These are phyloP conservation scores for Cylindrotheca closterium DNA, from an alignment of 108 stramenopile species.

Conservation along the genomic window DNA sequence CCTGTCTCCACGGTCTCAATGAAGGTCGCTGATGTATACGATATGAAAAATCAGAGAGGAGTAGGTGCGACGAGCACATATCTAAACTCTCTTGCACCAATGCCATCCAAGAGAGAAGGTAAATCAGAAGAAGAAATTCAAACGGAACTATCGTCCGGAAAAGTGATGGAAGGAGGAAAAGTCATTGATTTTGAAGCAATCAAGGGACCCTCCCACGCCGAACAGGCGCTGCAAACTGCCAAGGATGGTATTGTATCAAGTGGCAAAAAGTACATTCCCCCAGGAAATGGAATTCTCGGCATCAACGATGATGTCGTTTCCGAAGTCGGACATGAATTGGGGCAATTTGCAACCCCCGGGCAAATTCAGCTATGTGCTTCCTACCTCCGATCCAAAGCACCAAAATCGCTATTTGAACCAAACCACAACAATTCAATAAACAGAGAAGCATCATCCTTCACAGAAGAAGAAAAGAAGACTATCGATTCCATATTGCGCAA, in stretches of 20 bases:
- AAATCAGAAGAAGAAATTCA: constrained; percentile 50
- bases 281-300: constrained; percentile 60
- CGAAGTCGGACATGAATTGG: constrained; percentile 83
- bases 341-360: constrained; percentile 51
- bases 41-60: too few relatives aligned
- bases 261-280: constrained; percentile 4
- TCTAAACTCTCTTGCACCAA: constrained; percentile 5
- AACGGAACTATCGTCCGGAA: constrained; percentile 60
- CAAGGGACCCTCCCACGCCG: constrained; percentile 72
- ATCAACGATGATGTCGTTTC: constrained; percentile 86
- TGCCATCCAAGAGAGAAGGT: background rate
- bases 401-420: constrained; percentile 53
- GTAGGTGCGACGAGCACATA: background rate
- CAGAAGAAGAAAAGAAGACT: constrained; percentile 31
- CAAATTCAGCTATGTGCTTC: constrained; percentile 67
- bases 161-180: constrained; percentile 69
- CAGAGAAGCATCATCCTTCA: constrained; percentile 22
- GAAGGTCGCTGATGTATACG: too few relatives aligned
- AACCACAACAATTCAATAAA: constrained; percentile 1
- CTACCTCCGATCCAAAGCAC: constrained; percentile 64
- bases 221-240: constrained; percentile 63
- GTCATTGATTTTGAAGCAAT: constrained; percentile 84
- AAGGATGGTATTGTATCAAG: constrained; percentile 34
- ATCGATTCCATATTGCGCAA: constrained; percentile 52
- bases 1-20: too few relatives aligned